These are phyloP conservation scores for Cyanidiococcus yangmingshanensis DNA, from an alignment of 23 red algal genomes.

Conservation along the genomic window DNA sequence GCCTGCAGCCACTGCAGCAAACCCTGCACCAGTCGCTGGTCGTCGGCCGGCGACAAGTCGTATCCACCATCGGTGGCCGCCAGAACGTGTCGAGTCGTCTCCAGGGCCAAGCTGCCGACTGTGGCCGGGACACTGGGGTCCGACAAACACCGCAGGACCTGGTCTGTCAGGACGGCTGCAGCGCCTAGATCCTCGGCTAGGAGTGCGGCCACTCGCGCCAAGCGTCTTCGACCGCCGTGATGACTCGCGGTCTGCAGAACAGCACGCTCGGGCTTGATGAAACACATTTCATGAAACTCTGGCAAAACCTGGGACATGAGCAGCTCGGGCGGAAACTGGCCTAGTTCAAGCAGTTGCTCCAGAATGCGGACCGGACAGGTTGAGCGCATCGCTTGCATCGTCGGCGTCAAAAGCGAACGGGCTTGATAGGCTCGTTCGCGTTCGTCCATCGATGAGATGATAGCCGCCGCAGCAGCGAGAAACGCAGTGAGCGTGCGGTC, in stretches of 20 bases:
- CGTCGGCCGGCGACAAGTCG: not conserved
- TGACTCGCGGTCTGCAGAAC: not conserved
- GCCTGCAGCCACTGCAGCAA: not conserved
- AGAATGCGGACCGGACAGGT: not conserved
- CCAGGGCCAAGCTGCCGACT: not conserved
- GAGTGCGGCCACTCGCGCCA: constrained; percentile 1
- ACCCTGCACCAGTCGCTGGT: not conserved
- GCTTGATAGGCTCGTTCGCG: not conserved
- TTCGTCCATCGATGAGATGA: not conserved
- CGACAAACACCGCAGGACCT: not conserved
- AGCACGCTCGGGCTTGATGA: not conserved
- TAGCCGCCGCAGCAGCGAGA: not conserved
- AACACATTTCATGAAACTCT: not conserved
- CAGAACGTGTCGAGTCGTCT: not conserved
- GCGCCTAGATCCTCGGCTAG: not conserved
- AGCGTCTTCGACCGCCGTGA: not conserved
- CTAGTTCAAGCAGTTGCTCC: not conserved
- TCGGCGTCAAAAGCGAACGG: not conserved
- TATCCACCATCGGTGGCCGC: not conserved
- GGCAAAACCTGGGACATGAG: not conserved
- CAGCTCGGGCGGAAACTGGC: not conserved
- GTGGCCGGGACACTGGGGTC: not conserved
- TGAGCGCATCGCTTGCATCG: constrained; percentile 10
- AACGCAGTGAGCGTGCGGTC: not conserved
- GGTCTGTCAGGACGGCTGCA: not conserved